Evolutionary conservation across 192 early-diverging fungal genomes (phyloP).

Genomic region (Coemansia umbellata): DNA sequence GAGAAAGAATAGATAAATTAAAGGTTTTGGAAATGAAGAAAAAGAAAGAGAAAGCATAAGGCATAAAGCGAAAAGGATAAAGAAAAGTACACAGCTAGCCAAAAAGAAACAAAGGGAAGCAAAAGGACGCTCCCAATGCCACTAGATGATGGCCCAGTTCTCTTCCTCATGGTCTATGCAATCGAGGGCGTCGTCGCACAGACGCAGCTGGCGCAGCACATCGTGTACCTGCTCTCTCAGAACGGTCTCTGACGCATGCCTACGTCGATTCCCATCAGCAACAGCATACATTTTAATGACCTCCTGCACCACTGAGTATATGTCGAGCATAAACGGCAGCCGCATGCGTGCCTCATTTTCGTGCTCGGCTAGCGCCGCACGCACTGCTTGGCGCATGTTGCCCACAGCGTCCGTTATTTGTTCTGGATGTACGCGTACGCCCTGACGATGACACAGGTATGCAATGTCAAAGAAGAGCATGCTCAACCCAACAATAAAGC

Average conservation of each 20-base stretch:
- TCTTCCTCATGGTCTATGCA: conserved; percentile 37
- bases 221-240: conserved; percentile 29
- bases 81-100: neutral
- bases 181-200: conserved; percentile 48
- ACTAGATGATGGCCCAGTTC: conserved; percentile 40
- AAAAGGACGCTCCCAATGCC: neutral
- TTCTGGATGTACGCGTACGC: conserved; percentile 29
- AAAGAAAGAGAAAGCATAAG: neutral
- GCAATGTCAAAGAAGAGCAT: conserved; percentile 47
- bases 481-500: conserved; percentile 38
- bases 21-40: neutral
- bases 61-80: neutral
- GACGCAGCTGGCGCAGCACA: conserved; percentile 28
- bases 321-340: conserved; percentile 28
- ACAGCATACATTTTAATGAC: conserved; percentile 28
- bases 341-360: conserved; percentile 10
- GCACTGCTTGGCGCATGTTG: conserved; percentile 33
- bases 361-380: conserved; percentile 8
- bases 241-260: conserved; percentile 2
- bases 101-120: neutral
- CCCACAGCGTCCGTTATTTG: conserved; percentile 27
- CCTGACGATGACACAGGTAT: conserved; percentile 33
- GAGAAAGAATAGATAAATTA: neutral
- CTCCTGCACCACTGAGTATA: conserved; percentile 32
- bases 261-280: neutral